Evolutionary conservation across 2,329 filamentous ascomycete genomes (phyloP), one percentile per base, ranked within the genome.

Genomic region (Westerdykella sp.): DNA sequence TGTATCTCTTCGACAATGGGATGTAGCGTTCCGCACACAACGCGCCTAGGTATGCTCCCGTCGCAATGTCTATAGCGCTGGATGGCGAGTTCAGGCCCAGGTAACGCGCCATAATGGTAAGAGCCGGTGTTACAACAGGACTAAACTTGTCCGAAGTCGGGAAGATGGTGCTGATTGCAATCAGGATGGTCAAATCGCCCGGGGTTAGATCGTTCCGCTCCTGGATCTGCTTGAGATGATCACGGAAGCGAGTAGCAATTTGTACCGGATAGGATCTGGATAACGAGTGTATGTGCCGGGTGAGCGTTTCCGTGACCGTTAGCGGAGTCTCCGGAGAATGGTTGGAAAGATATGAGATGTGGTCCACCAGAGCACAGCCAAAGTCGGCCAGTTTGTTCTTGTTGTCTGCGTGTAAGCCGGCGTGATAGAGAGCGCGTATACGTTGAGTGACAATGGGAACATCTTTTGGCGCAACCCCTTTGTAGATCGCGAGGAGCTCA

Each of bases 101-200:
- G 67, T 86, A 96, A 42, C 87, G 81, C 11, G 79, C 79, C 67
- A 97, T 87, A n/a, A 83, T 78, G 5, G 96, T 79, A 68, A 88
- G 85, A 1, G 91, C 85, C 2, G 93, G 93, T 1, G 93, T 98
- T 34, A 88, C 85, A 30, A 97, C 87, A 56, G 93, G 85, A 59
- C 98, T 93, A 68, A 97, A 98, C 68, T 97, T 90, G 67, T 98
- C 93, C 0, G 90, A 96, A 0, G 93, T 95, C 4, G 93, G 90
- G 59, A 95, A 98, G 41, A 94, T 85, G 2, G 81, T 82, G 34
- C 84, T 81, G 46, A 96, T 80, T 0, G 87, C 89, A 0, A 87
- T 90, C 30, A 98, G 71, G n/a, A 95, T 70, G 16, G 89, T 70
- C 15, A 98, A 69, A 57, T 98, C 90, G 14, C 87, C 87, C n/a